Evolutionary conservation across 2,329 filamentous ascomycete genomes (phyloP), one percentile per base, ranked within the genome.

Genomic region (Sporothrix protearum): DNA sequence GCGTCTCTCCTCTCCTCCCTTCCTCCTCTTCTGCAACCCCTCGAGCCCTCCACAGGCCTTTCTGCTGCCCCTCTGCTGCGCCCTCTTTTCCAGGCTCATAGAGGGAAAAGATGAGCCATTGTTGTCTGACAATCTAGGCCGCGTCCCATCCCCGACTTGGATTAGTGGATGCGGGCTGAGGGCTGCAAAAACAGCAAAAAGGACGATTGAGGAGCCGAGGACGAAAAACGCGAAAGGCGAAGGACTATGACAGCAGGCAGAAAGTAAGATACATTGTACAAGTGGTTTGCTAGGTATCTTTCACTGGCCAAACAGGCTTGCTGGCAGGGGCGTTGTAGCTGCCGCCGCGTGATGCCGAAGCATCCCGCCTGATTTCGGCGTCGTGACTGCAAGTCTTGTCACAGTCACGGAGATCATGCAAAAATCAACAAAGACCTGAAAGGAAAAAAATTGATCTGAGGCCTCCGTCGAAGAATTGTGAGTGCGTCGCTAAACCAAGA

Each of bases 131-230:
- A 19, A 4, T 64, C 59, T 45, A 64, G 59, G 45, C 59, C 59
- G 59, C 36, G n/a, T 6, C 59, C 59, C 59, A 64, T 64, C 36
- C 55, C 59, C 36, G 59, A 64, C 59, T 64, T 22, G 39, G 59
- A 30, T 16, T 64, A 64, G 59, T 64, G 36, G 59, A 64, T 64
- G 36, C 10, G 33, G 6, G 59, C 36, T 45, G 59, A 45, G 36
- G 59, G 36, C 9, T 45, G n/a, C 59, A 63, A 45, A 39, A 6
- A 42, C 14, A 16, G 19, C 16, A 28, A 59, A n/a, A 59, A 16
- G 28, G 55, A 19, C 49, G 4, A 3, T 3, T 19, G 2, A 59
- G 55, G 30, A 19, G 33, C 1, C 28, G 5, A 42, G 19, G 57
- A 42, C 57, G 5, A n/a, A 10, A 3, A 42, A 12, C 9, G 33